Percentiles rank a stretch among this genome's conserved stretches.
These are phyloP conservation scores for Bertia moriformis DNA, from an alignment of 2,329 filamentous ascomycete genomes.

Conservation along the genomic window DNA sequence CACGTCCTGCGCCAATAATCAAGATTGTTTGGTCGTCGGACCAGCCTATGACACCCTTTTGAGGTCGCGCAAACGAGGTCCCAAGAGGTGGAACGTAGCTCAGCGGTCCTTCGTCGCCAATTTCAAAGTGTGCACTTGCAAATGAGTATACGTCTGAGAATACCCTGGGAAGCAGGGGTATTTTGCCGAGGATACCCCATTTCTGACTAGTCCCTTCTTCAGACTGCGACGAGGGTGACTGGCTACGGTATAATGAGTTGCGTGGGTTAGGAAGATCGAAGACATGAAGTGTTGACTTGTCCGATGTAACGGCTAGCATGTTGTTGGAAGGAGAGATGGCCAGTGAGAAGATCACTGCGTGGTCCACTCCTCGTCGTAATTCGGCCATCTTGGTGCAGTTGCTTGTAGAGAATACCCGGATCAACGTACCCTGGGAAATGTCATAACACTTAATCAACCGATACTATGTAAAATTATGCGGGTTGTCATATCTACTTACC, in stretches of 20 bases:
- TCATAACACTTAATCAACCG: no score
- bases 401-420: slow-evolving; percentile 69
- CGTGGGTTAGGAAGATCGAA: slow-evolving; percentile 63
- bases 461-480: no score
- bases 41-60: slow-evolving; percentile 81
- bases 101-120: slow-evolving; percentile 56
- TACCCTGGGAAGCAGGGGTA: slow-evolving; percentile 71
- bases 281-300: slow-evolving; percentile 89
- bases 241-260: slow-evolving; percentile 10
- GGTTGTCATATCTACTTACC: slow-evolving; percentile 24
- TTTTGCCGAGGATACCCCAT: slow-evolving; percentile 72
- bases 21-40: slow-evolving; percentile 58
- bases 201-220: slow-evolving; percentile 33
- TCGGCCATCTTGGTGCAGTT: slow-evolving; percentile 73
- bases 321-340: slow-evolving; percentile 71
- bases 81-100: slow-evolving; percentile 25
- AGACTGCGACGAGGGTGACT: slow-evolving; percentile 7
- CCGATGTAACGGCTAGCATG: slow-evolving; percentile 79
- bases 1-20: slow-evolving; percentile 64
- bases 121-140: slow-evolving; percentile 65
- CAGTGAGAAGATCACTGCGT: slow-evolving; percentile 73
- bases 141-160: slow-evolving; percentile 88
- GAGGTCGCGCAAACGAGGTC: slow-evolving; percentile 39
- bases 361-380: slow-evolving; percentile 76
- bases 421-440: slow-evolving; percentile 56